These are phyloP conservation scores for Arctostaphylos glauca DNA, from an alignment of 148 eudicot species.

Conservation along the genomic window DNA sequence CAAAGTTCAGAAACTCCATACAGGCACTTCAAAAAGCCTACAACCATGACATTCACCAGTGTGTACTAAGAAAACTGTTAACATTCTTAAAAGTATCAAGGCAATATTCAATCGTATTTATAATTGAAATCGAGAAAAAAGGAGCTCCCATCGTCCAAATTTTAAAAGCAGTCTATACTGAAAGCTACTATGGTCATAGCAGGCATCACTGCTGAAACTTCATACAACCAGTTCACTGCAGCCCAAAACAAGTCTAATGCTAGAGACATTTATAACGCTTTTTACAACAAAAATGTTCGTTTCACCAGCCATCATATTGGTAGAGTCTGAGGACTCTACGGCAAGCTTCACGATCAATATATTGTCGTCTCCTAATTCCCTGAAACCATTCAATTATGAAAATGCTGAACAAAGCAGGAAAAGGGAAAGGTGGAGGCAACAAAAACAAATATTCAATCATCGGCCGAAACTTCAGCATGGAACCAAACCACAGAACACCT, in stretches of 20 bases:
- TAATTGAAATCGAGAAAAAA: not conserved
- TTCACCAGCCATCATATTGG: not conserved
- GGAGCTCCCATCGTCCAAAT: not conserved
- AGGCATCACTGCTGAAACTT: not conserved
- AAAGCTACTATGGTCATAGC: not conserved
- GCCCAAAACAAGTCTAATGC: not conserved
- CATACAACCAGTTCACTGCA: not conserved
- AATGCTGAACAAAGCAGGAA: not conserved
- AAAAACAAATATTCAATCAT: not conserved
- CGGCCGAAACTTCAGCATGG: not conserved
- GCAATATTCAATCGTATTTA: not conserved
- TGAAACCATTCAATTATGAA: not conserved
- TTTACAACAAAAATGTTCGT: not conserved
- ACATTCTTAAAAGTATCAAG: not conserved
- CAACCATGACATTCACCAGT: not conserved
- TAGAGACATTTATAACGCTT: not conserved
- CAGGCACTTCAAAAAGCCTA: conserved; percentile 2
- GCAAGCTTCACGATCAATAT: no score
- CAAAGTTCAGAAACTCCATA: not conserved
- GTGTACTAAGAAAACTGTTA: not conserved
- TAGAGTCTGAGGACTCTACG: no score
- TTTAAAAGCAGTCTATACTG: not conserved
- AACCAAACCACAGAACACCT: not conserved
- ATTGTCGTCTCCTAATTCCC: no score
- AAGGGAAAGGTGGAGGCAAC: not conserved